These are phyloP conservation scores for Calocybe cyanea DNA, from an alignment of 768 basidiomycete species.

Conservation along the genomic window DNA sequence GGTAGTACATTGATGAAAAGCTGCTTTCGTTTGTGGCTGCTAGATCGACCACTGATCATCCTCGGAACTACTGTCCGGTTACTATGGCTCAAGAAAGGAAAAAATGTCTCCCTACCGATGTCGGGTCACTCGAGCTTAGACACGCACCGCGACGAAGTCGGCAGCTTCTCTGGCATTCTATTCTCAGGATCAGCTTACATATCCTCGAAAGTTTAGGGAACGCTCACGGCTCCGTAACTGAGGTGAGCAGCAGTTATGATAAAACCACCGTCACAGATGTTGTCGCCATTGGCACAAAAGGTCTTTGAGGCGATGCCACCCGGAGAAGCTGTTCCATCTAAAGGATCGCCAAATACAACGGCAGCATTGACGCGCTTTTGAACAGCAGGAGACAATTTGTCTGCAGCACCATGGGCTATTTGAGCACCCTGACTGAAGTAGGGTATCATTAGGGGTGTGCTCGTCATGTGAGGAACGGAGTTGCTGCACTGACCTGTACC, in stretches of 20 bases:
- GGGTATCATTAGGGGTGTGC: not conserved
- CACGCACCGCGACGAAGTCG: not conserved
- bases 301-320: constrained; percentile 10
- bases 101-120: too few species aligned
- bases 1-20: too few species aligned
- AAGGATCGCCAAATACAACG: constrained; percentile 19
- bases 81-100: too few species aligned
- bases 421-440: constrained; percentile 28
- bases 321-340: constrained; percentile 14
- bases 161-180: not conserved
- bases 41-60: too few species aligned
- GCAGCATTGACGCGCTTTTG: constrained; percentile 16
- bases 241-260: constrained; percentile 5
- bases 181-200: not conserved
- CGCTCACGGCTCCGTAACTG: constrained; percentile 2
- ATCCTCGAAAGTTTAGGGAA: not conserved
- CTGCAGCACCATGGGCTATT: constrained; percentile 32
- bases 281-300: constrained; percentile 4
- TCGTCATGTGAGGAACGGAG: too few species aligned
- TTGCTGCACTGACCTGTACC: constrained; percentile 18
- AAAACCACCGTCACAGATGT: constrained; percentile 4
- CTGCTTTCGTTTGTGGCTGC: too few species aligned
- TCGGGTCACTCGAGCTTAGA: too few species aligned
- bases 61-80: too few species aligned
- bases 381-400: constrained; percentile 23